Conservation (phyloP, 2,329 filamentous ascomycete genomes). For the Aspergillus clavatus region DNA sequence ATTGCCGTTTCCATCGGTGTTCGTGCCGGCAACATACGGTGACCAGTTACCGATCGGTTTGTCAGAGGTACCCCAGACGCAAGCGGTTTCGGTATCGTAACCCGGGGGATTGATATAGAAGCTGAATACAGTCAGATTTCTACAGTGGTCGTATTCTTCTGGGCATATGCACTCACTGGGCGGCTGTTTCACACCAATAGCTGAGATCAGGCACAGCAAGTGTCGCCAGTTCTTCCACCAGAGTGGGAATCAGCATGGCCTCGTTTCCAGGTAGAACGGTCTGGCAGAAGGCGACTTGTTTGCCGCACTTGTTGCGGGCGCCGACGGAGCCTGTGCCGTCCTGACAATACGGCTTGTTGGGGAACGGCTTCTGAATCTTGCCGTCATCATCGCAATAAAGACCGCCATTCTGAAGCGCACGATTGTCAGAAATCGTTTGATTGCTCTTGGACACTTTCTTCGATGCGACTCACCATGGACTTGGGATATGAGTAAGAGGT, state of each 20-base stretch:
- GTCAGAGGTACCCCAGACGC: conserved; percentile 63
- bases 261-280: conserved; percentile 75
- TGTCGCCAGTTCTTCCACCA: conserved; percentile 52
- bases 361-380: conserved; percentile 64
- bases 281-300: conserved; percentile 67
- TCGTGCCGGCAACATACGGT: conserved; percentile 71
- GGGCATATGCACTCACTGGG: conserved; percentile 55
- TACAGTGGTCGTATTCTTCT: background rate
- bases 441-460: too few species aligned
- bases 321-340: conserved; percentile 61
- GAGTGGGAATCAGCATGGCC: conserved; percentile 76
- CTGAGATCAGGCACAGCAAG: conserved; percentile 65
- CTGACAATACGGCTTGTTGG: conserved; percentile 63
- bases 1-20: conserved; percentile 59
- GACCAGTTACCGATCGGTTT: conserved; percentile 70
- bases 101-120: conserved; percentile 77
- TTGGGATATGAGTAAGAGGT: conserved; percentile 61
- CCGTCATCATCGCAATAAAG: conserved; percentile 66
- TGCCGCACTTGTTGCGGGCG: conserved; percentile 62
- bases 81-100: conserved; percentile 54
- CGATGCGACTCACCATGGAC: conserved; percentile 60
- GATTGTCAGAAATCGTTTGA: background rate
- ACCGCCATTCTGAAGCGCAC: conserved; percentile 59
- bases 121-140: conserved; percentile 38
- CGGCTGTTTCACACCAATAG: conserved; percentile 69